Evolutionary conservation across 2,329 filamentous ascomycete genomes (phyloP), one percentile per base, ranked within the genome.

Genomic region (Niveomyces coronatus): DNA sequence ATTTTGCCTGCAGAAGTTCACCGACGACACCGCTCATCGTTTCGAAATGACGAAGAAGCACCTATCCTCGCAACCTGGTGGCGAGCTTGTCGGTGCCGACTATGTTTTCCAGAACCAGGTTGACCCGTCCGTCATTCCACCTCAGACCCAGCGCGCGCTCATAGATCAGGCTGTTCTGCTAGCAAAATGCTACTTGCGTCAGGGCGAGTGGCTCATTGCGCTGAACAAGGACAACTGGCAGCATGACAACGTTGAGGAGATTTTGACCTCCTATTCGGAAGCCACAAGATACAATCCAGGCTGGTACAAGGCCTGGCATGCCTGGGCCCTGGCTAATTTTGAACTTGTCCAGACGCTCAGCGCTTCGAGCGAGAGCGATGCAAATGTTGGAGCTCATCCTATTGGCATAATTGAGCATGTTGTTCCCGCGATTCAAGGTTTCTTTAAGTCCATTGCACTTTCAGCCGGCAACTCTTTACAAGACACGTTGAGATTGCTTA

Each of bases 291-390:
- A 93, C 62, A 94, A 98, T 56, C 82, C 86, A 23, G 79, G 82
- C 44, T 98, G 89, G 77, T 98, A 98, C 67, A 99, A 98, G 63
- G 91, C 93, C 7, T 99, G 91, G 91, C 91, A 99, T 61, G 85
- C 91, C 0, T 99, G 91, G 89, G 93, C 91, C 9, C 63, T 98
- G 45, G 89, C 91, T 38, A 99, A 98, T 60, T 99, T 98, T 52
- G 89, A 99, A 61, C 91, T 98, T 41, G 88, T 96, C 26, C 94
- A 91, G 49, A 78, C 82, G 0, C 67, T 91, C 41, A 76, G 80
- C 8, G 71, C 81, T 16, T 73, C 78, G 40, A 71, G 71, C 13
- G 82, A 82, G 45, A 70, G 74, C 27, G 60, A 58, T 31, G 27
- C 62, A 14, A 53, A 53, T 1, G n/a, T n/a, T n/a, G 47, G 54